Evolutionary conservation across 129 eudicot species (phyloP).

Genomic region (Tagetes patula): DNA sequence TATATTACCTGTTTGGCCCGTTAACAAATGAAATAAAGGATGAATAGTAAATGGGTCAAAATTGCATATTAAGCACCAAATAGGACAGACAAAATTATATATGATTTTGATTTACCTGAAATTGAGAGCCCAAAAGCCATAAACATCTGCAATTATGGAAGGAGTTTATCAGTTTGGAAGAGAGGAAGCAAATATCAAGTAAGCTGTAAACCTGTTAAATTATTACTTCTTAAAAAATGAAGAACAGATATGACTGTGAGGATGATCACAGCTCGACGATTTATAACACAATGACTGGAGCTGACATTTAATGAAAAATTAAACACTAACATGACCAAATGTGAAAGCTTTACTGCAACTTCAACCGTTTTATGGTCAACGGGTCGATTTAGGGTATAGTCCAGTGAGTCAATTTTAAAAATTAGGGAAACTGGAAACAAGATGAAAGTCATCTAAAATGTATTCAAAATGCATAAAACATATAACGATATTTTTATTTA

Average conservation of each 20-base stretch:
- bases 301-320: constrained; percentile 3
- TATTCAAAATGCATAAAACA: background rate
- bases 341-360: background rate
- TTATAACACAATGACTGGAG: background rate
- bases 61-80: background rate
- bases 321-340: background rate
- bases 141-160: constrained; percentile 55
- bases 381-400: background rate
- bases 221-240: background rate
- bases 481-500: background rate
- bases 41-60: constrained; percentile 2
- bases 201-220: background rate
- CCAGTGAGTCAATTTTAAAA: background rate
- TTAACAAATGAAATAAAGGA: background rate
- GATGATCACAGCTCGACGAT: background rate
- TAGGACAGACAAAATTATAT: background rate
- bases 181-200: constrained; percentile 7
- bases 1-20: background rate
- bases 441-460: background rate
- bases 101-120: constrained; percentile 55
- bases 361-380: background rate
- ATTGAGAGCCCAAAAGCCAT: constrained; percentile 53
- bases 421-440: background rate
- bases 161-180: constrained; percentile 9
- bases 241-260: constrained; percentile 1